A percentile compares a stretch with the other conserved stretches of the same genome.
These are phyloP conservation scores for Solanum peruvianum DNA, from an alignment of 257 asterid species.

Conservation along the genomic window DNA sequence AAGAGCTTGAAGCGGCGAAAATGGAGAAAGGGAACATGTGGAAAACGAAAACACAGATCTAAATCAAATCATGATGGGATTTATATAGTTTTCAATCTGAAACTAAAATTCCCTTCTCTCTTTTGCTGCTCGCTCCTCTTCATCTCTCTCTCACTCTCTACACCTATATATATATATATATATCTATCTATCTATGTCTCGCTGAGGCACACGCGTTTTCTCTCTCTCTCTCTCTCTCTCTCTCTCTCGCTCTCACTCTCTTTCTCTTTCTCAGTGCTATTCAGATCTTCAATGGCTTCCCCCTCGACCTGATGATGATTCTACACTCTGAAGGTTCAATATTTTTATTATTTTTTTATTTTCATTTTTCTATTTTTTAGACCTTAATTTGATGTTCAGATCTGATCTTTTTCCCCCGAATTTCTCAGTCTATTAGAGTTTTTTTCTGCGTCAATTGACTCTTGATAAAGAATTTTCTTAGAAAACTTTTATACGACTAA, in stretches of 20 bases:
- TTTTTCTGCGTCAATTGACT: too few species aligned
- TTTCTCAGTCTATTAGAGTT: neutral
- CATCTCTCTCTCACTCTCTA: neutral
- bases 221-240: neutral
- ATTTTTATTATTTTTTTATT: neutral
- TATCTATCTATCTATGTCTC: neutral
- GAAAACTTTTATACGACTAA: too few species aligned
- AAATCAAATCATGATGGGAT: neutral
- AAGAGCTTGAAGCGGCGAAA: constrained; percentile 3
- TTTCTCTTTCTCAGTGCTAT: neutral
- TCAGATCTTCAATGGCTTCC: neutral
- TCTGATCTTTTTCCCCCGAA: accelerated
- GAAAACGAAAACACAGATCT: constrained; percentile 4
- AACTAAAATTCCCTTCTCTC: neutral
- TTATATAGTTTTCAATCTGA: constrained; percentile 8
- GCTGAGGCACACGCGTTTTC: neutral
- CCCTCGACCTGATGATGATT: constrained; percentile 4
- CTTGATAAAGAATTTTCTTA: too few species aligned
- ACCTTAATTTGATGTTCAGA: neutral
- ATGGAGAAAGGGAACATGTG: neutral
- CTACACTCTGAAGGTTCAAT: neutral
- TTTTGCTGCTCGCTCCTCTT: constrained; percentile 1
- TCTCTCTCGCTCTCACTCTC: neutral
- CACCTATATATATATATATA: too few species aligned
- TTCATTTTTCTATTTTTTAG: neutral